A percentile compares a stretch with the other conserved stretches of the same genome.
Conservation (phyloP, 2,329 filamentous ascomycete species). For the Karstenula rhodostoma region DNA sequence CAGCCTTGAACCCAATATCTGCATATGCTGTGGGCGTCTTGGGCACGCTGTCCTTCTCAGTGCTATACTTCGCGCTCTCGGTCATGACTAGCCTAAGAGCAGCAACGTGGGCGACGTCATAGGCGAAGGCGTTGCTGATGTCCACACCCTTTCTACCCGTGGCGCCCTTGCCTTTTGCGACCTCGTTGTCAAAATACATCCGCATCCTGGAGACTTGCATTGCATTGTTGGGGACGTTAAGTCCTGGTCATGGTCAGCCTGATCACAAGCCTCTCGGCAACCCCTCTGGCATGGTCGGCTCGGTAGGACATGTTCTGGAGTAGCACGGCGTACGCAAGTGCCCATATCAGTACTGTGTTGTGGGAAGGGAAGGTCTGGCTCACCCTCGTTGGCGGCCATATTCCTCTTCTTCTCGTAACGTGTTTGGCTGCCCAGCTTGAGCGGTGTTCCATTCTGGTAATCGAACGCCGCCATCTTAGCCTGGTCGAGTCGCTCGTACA, state of each 20-base stretch:
- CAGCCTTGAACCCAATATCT: not conserved
- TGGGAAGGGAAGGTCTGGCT: not conserved
- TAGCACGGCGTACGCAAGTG: not conserved
- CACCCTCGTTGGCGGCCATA: not conserved
- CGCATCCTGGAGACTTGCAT: not conserved
- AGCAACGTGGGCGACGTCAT: not conserved
- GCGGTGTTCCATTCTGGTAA: slow-evolving; percentile 9
- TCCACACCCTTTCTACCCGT: not conserved
- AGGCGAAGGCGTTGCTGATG: slow-evolving; percentile 6
- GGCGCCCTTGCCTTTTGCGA: slow-evolving; percentile 5
- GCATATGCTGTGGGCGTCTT: not conserved
- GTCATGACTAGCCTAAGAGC: not conserved
- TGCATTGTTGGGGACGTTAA: slow-evolving; percentile 6
- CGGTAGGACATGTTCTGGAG: too few relatives aligned
- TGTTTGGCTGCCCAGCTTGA: slow-evolving; percentile 5
- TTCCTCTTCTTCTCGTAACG: not conserved
- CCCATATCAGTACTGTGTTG: not conserved
- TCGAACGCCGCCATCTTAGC: slow-evolving; percentile 11
- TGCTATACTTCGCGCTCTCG: not conserved
- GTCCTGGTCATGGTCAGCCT: not conserved
- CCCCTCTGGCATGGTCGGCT: too few relatives aligned
- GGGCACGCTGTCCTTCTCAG: not conserved
- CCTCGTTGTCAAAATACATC: slow-evolving; percentile 12
- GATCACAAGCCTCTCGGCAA: not conserved
- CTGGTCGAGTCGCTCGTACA: slow-evolving; percentile 10